phyloP scores from a whole-genome alignment of 768 basidiomycete genomes.

The Phylloporus sp. region DNA sequence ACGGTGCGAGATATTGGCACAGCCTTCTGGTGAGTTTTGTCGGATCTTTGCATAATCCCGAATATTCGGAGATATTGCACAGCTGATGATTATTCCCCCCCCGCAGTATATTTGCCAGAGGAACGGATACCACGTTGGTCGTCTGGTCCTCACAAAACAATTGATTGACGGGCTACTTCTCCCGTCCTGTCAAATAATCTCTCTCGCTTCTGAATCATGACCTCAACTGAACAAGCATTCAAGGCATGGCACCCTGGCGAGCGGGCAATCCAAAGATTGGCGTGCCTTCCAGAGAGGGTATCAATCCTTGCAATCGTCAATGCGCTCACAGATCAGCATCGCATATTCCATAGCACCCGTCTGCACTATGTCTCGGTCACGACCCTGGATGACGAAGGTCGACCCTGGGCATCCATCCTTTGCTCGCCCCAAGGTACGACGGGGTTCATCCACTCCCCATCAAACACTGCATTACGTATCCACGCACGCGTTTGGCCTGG shows the following conservation, averaged over 20 bases:
- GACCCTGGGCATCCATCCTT: conserved; percentile 33
- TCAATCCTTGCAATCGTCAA: conserved; percentile 21
- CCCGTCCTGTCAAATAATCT: background rate
- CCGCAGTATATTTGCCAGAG: background rate
- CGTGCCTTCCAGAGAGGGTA: conserved; percentile 22
- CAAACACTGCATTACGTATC: conserved; percentile 18
- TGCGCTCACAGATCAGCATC: conserved; percentile 29
- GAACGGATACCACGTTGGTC: background rate
- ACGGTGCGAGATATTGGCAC: too few species aligned
- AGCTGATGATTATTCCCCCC: background rate
- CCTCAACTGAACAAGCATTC: conserved; percentile 15
- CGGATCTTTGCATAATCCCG: background rate
- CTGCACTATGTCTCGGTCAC: conserved; percentile 30
- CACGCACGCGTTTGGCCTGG: conserved; percentile 35
- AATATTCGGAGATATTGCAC: background rate
- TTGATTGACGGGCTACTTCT: background rate
- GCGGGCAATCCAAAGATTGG: conserved; percentile 22
- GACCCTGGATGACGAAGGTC: conserved; percentile 27
- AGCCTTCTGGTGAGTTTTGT: too few species aligned
- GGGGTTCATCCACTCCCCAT: conserved; percentile 27
- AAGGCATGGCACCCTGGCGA: conserved; percentile 43
- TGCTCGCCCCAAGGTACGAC: conserved; percentile 24
- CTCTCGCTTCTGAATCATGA: background rate
- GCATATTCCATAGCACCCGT: conserved; percentile 28
- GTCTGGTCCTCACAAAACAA: background rate